Percentiles rank a stretch among this genome's conserved stretches.
phyloP scores from a whole-genome alignment of 352 stramenopile genomes.

The Peronospora destructor region DNA sequence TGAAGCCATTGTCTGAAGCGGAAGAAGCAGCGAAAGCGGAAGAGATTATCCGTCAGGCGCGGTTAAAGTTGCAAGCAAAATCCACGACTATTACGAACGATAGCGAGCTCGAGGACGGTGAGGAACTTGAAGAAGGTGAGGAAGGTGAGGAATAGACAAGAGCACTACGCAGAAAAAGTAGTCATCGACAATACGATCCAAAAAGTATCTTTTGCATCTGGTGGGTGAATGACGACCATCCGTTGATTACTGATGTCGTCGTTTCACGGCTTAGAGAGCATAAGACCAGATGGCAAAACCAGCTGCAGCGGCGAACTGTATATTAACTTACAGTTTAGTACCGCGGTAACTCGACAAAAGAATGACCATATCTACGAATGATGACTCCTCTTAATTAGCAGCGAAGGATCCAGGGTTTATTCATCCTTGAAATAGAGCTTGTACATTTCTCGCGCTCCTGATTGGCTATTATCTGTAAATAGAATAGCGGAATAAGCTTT shows the following conservation, averaged over 20 bases:
- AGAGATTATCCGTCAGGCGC: slow-evolving; percentile 63
- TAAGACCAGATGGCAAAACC: not conserved
- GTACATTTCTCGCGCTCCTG: too few relatives aligned
- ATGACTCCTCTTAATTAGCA: too few relatives aligned
- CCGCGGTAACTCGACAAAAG: too few relatives aligned
- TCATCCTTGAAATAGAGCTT: too few relatives aligned
- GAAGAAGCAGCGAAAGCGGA: slow-evolving; percentile 52
- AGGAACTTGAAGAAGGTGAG: slow-evolving; percentile 42
- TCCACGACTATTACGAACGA: slow-evolving; percentile 21
- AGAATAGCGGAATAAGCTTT: not conserved
- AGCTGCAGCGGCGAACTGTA: too few relatives aligned
- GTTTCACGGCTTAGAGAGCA: too few relatives aligned
- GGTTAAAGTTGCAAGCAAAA: slow-evolving; percentile 49
- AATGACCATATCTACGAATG: too few relatives aligned
- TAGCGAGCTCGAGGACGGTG: slow-evolving; percentile 57
- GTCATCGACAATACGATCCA: not conserved
- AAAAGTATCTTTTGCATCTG: not conserved
- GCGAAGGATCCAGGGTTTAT: too few relatives aligned
- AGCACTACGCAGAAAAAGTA: too few relatives aligned
- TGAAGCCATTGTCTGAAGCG: slow-evolving; percentile 24
- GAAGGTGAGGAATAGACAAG: slow-evolving; percentile 25
- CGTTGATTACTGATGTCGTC: not conserved
- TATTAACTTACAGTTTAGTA: too few relatives aligned
- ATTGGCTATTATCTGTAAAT: not conserved
- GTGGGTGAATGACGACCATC: not conserved